These are phyloP conservation scores for Arthrobotrys musiformis DNA, from an alignment of 2,329 filamentous ascomycete genomes.

Conservation along the genomic window DNA sequence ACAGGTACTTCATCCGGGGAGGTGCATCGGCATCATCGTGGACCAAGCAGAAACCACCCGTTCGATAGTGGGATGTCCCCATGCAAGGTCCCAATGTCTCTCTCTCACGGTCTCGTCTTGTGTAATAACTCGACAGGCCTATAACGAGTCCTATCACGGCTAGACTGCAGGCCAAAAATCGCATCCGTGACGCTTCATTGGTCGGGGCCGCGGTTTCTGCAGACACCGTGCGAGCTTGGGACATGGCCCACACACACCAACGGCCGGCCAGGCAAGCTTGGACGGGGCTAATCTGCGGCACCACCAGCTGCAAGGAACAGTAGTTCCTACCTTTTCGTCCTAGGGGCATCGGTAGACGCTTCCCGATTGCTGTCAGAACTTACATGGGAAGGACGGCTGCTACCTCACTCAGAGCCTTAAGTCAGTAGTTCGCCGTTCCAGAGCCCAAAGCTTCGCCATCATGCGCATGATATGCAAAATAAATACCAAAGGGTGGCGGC, in stretches of 20 bases:
- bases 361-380: conserved; percentile 8
- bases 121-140: conserved; percentile 34
- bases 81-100: conserved; percentile 30
- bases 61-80: conserved; percentile 25
- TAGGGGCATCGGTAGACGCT: conserved; percentile 13
- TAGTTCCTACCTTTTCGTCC: conserved; percentile 28
- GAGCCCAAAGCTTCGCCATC: conserved; percentile 1
- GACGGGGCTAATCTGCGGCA: conserved; percentile 37
- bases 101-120: conserved; percentile 21
- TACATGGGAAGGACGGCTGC: conserved; percentile 17
- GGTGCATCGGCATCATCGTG: conserved; percentile 13
- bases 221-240: conserved; percentile 34
- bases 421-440: conserved; percentile 1
- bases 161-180: conserved; percentile 18
- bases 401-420: conserved; percentile 4
- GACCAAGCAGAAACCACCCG: conserved; percentile 19
- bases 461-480: background rate
- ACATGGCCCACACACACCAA: conserved; percentile 36
- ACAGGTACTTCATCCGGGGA: conserved; percentile 11
- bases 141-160: conserved; percentile 51
- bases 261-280: conserved; percentile 22
- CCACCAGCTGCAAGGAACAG: conserved; percentile 42
- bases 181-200: conserved; percentile 35
- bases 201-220: conserved; percentile 40
- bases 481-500: background rate